Evolutionary conservation across 805 yeast species (phyloP).

Genomic region (Priceomyces carsonii): DNA sequence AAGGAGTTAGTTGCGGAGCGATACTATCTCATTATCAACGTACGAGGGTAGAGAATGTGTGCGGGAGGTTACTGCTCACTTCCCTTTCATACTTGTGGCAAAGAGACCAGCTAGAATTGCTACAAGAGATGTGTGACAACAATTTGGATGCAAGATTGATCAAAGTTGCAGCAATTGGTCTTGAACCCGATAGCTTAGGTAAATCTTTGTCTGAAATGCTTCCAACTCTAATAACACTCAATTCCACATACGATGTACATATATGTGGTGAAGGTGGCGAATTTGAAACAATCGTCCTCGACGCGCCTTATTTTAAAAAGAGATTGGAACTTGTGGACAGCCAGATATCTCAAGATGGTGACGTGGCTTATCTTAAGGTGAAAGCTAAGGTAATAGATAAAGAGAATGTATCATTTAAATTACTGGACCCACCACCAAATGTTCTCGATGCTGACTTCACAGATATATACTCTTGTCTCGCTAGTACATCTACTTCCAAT

Average conservation of each 20-base stretch:
- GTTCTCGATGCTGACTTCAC: constrained; percentile 44
- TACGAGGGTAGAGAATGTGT: constrained; percentile 89
- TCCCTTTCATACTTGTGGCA: constrained; percentile 88
- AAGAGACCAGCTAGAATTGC: constrained; percentile 72
- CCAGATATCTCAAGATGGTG: constrained; percentile 52
- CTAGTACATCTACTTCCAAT: too few species aligned
- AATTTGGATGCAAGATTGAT: constrained; percentile 77
- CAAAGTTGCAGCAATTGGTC: constrained; percentile 92
- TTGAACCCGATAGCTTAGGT: constrained; percentile 67
- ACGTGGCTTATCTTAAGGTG: constrained; percentile 67
- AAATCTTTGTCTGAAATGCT: constrained; percentile 60
- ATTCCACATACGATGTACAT: constrained; percentile 75
- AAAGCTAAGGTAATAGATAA: constrained; percentile 50
- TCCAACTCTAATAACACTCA: constrained; percentile 58
- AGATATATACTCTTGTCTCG: constrained; percentile 23
- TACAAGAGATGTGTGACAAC: constrained; percentile 77
- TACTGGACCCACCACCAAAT: constrained; percentile 29
- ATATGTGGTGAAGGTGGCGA: constrained; percentile 99
- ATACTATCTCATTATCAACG: constrained; percentile 94
- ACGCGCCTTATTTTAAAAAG: constrained; percentile 77
- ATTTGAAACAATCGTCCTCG: constrained; percentile 89
- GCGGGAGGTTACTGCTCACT: constrained; percentile 67
- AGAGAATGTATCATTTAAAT: constrained; percentile 19
- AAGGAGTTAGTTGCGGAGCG: constrained; percentile 95
- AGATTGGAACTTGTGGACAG: constrained; percentile 43